A percentile compares a stretch with the other conserved stretches of the same genome.
These are phyloP conservation scores for Mortierella sp. DNA, from an alignment of 371 early-diverging fungal genomes.

Conservation along the genomic window DNA sequence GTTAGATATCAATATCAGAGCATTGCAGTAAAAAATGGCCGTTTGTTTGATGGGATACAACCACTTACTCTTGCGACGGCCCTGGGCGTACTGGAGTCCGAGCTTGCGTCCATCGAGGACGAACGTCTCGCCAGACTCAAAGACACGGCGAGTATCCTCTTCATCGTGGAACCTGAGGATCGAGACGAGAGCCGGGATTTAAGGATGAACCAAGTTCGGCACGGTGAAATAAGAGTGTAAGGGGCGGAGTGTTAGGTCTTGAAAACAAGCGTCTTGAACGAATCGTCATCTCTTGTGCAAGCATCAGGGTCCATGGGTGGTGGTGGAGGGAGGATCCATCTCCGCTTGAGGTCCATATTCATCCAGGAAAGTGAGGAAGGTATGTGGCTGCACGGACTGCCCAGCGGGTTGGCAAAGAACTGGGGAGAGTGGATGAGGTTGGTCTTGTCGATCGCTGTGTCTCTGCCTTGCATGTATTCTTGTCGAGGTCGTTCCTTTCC, in stretches of 20 bases:
- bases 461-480: slow-evolving; percentile 13
- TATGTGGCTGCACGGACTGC: slow-evolving; percentile 6
- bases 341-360: slow-evolving; percentile 8
- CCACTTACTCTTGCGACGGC: slow-evolving; percentile 41
- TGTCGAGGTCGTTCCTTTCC: slow-evolving; percentile 12
- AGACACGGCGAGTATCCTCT: slow-evolving; percentile 38
- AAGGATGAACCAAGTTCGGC: not conserved
- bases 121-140: slow-evolving; percentile 35
- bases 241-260: slow-evolving; percentile 13
- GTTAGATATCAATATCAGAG: not conserved
- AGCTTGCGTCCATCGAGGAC: slow-evolving; percentile 33
- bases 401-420: not conserved
- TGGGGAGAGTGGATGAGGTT: not conserved
- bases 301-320: not conserved
- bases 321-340: slow-evolving; percentile 5
- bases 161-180: slow-evolving; percentile 34
- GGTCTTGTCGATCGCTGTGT: slow-evolving; percentile 9
- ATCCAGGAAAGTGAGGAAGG: not conserved
- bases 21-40: not conserved
- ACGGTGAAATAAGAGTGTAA: slow-evolving; percentile 13
- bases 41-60: not conserved
- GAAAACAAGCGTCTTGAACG: slow-evolving; percentile 9
- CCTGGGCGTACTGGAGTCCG: slow-evolving; percentile 38
- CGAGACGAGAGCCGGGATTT: not conserved
- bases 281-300: slow-evolving; percentile 8